phyloP scores from a whole-genome alignment of 345 rosid genomes.

The Salix brachista region DNA sequence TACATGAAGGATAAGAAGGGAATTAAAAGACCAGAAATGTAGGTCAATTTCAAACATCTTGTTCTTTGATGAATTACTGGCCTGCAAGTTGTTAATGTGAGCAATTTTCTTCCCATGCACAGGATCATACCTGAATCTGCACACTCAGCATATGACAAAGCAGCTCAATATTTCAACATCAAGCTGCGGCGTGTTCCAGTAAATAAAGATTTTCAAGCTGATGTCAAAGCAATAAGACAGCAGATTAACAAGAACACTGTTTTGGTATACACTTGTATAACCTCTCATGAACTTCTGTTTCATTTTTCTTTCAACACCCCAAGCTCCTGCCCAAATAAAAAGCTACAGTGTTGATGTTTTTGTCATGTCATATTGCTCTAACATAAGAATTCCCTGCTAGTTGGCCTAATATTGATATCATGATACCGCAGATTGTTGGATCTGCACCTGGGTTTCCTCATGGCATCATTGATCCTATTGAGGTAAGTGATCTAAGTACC shows the following conservation, averaged over 20 bases:
- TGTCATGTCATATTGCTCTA: background rate
- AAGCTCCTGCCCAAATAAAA: background rate
- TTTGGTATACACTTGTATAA: slow-evolving; percentile 50
- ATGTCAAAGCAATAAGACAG: slow-evolving; percentile 5
- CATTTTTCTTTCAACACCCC: background rate
- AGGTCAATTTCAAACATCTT: too few relatives aligned
- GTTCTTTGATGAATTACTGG: too few relatives aligned
- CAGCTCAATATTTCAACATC: too few relatives aligned
- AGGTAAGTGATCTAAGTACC: slow-evolving; percentile 43
- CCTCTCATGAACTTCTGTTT: background rate
- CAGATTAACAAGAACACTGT: slow-evolving; percentile 73
- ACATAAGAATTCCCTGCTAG: background rate
- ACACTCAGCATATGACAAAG: too few relatives aligned
- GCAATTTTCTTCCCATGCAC: too few relatives aligned
- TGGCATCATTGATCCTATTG: slow-evolving; percentile 93
- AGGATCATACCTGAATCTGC: too few relatives aligned
- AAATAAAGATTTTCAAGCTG: too few relatives aligned
- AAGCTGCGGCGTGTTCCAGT: too few relatives aligned
- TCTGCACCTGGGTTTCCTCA: slow-evolving; percentile 99
- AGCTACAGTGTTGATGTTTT: background rate
- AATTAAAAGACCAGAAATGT: too few relatives aligned
- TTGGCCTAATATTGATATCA: slow-evolving; percentile 15
- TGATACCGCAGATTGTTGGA: slow-evolving; percentile 78
- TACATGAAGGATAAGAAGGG: too few relatives aligned
- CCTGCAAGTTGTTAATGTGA: too few relatives aligned